Evolutionary conservation across 2,329 filamentous ascomycete species (phyloP), one percentile per base, ranked within the genome.

Genomic region (Fusarium compactum): DNA sequence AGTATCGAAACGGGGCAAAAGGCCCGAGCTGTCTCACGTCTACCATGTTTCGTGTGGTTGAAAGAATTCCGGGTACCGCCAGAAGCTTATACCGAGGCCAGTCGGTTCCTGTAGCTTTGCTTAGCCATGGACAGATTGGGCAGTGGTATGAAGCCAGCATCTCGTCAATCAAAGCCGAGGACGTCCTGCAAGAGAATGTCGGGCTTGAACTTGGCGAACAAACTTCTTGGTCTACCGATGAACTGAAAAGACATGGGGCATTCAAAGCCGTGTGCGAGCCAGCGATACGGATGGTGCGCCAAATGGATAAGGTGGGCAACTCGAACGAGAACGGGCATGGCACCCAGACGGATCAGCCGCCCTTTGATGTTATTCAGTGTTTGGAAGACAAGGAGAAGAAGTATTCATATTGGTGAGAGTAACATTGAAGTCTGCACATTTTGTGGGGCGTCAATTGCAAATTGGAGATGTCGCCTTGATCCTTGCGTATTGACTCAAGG

Each of bases 271-370:
- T 81, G 8, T 78, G 74, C 44, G 63, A 69, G 15, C 74, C 76
- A 5, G 77, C 76, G 0, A 38, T 80, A 8, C 65, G 58, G 4
- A 78, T 80, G 74, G 61, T 80, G 14, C 56, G 66, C 2, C 63
- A 72, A n/a, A 78, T 80, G 76, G 78, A 80, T 55, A 41, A 61
- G 1, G 65, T 80, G 15, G 80, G 80, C 1, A 34, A 47, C 6
- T 67, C 62, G 3, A 80, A 80, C 38, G 57, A 74, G 34, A 78
- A 78, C 27, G 69, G 62, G 1, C 64, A 74, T 43, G 62, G 62
- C 1, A 53, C 61, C 16, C 48, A 56, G 24, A 57, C 63, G 43
- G 50, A 56, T 29, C 53, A 48, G 47, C 56, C 51, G 5, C 44
- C 43, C 16, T 58, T 65, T 22, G 62, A 69, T 25, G 51, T 46